phyloP scores from a whole-genome alignment of 345 rosid genomes.

The Murraya paniculata region DNA sequence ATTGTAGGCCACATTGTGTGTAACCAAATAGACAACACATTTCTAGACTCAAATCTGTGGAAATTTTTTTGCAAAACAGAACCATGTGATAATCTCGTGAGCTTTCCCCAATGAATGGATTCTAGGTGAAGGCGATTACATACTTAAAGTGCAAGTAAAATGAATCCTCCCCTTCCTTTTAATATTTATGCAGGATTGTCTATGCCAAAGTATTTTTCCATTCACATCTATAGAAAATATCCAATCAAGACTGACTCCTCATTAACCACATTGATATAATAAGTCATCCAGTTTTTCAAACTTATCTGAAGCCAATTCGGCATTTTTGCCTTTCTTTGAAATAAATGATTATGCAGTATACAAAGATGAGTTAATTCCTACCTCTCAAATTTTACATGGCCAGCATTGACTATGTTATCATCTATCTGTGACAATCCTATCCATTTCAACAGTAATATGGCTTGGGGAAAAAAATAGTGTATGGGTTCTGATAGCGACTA shows the following conservation, averaged over 20 bases:
- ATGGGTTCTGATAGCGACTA: not conserved
- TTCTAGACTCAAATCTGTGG: not conserved
- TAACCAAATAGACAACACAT: not conserved
- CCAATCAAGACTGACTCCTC: too few species aligned
- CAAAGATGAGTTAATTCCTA: not conserved
- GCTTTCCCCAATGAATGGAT: too few species aligned
- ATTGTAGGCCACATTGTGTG: not conserved
- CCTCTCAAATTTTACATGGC: conserved; percentile 1
- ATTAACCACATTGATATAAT: too few species aligned
- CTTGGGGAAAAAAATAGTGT: not conserved
- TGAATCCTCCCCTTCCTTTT: too few species aligned
- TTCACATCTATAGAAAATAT: too few species aligned
- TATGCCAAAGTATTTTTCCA: too few species aligned
- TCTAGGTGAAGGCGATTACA: too few species aligned
- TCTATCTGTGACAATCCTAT: not conserved
- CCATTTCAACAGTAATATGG: not conserved
- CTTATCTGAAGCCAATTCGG: not conserved
- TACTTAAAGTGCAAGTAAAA: too few species aligned
- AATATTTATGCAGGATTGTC: too few species aligned
- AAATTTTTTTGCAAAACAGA: not conserved
- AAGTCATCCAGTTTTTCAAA: too few species aligned
- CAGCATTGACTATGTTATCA: not conserved
- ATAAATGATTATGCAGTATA: not conserved
- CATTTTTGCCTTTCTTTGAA: not conserved
- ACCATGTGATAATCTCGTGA: not conserved